Base-by-base conservation (phyloP, 768 basidiomycete species). In the Crucibulum laeve region DNA sequence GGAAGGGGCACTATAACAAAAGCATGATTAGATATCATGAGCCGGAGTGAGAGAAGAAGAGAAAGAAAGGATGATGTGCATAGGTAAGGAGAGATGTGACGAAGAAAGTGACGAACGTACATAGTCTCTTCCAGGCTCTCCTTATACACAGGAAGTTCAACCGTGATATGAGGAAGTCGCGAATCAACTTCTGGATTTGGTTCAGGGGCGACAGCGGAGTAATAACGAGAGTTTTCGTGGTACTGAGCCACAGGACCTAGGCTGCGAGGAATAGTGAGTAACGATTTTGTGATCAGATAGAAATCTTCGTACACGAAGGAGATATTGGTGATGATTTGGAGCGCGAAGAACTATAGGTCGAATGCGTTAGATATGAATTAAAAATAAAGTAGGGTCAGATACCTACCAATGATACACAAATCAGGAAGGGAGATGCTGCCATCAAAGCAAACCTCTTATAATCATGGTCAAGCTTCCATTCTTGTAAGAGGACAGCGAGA, bases 61-160 rank as follows among this genome's bases (percentile, higher is more conserved):
- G 40, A 51, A 56, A 37, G 40, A 41, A 46, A 44, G 5, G 17
- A 25, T 25, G 14, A 21, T 18, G 25, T 25, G 33, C 25, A 1
- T 24, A 33, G 28, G 25, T 21, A 45, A 23, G 14, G 34, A 5
- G 36, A 17, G 7, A 37, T 7, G 10, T 40, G 23, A 18, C 11
- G 26, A 40, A 38, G 19, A 34, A 38, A 21, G 18, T 26, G n/a
- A 30, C 6, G 19, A 6, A 69, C 84, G 61, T 60, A 89, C 87
- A 91, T 91, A 0, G 86, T 88, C 55, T 86, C 77, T 40, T 87
- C 82, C 40, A 91, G 61, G 52, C 80, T 85, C 57, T 91, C 88
- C 56, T 91, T 93, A 64, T 93, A 94, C 3, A 92, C 91, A 0
- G 91, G 91, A 66, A 93, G 72, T 62, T 92, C 81, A 38, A 92